These are phyloP conservation scores for Thraustochytrium sp. DNA, from an alignment of 352 stramenopile genomes.

Conservation along the genomic window DNA sequence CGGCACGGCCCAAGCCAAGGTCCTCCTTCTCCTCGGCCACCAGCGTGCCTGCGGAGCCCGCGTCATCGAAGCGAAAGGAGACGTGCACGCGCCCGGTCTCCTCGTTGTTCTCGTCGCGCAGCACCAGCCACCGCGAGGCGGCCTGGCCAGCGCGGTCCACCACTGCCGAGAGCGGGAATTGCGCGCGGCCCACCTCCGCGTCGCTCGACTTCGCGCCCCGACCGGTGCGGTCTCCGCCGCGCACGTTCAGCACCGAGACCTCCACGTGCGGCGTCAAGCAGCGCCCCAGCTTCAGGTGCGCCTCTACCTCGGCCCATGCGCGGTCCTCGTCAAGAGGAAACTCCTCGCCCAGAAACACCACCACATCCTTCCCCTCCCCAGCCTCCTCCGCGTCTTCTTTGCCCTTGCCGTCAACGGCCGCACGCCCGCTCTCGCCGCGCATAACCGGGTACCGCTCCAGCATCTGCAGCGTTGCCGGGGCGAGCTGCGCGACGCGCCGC, in stretches of 20 bases:
- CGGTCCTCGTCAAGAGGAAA: slow-evolving; percentile 14
- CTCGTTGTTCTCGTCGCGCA: background rate
- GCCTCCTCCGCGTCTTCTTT: background rate
- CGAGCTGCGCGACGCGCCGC: background rate
- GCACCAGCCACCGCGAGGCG: background rate
- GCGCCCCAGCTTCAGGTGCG: background rate
- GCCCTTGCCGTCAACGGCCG: too few species aligned
- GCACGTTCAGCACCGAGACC: background rate
- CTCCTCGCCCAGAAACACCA: background rate
- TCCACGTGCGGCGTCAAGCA: slow-evolving; percentile 35
- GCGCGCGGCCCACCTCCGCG: background rate
- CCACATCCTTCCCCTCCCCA: too few species aligned
- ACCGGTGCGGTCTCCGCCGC: background rate
- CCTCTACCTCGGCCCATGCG: slow-evolving; percentile 21
- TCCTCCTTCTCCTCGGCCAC: background rate
- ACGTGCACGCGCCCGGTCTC: background rate
- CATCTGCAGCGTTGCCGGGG: background rate
- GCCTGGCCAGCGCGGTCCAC: background rate
- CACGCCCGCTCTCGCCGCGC: too few species aligned
- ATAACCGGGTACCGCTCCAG: background rate
- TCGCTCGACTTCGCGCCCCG: too few species aligned
- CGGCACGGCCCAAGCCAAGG: too few species aligned
- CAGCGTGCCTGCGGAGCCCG: too few species aligned
- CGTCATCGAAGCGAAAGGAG: background rate
- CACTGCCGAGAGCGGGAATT: background rate